Percentiles rank a stretch among this genome's conserved stretches.
Evolutionary conservation across 257 asterid genomes (phyloP).

Genomic region (Thymus mandschuricus): DNA sequence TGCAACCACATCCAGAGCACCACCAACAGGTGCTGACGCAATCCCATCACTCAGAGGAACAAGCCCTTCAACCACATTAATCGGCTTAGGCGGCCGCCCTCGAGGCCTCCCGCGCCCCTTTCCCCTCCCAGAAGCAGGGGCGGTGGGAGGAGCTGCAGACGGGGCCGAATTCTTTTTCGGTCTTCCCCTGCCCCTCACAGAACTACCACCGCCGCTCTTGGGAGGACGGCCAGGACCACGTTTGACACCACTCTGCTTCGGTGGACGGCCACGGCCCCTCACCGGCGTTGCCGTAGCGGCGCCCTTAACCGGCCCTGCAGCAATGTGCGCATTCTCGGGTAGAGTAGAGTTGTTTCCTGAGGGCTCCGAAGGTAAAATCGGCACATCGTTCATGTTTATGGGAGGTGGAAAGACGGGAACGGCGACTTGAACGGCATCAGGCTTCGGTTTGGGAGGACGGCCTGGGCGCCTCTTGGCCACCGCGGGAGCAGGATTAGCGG

Average conservation of each 20-base stretch:
- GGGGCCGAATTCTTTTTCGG: conserved; percentile 34
- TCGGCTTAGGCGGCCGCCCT: conserved; percentile 62
- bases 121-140: conserved; percentile 14
- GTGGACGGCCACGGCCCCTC: conserved; percentile 79
- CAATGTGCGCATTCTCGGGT: conserved; percentile 39
- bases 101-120: conserved; percentile 62
- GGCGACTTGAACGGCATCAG: conserved; percentile 43
- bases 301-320: conserved; percentile 52
- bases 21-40: conserved; percentile 23
- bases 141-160: neutral
- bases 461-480: conserved; percentile 62
- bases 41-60: conserved; percentile 25
- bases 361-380: conserved; percentile 21
- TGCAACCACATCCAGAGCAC: conserved; percentile 28
- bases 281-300: conserved; percentile 29
- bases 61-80: conserved; percentile 39
- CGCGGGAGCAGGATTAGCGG: conserved; percentile 32
- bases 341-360: conserved; percentile 14
- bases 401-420: conserved; percentile 45
- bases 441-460: conserved; percentile 72
- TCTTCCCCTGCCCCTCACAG: conserved; percentile 46
- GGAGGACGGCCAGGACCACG: conserved; percentile 51
- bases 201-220: conserved; percentile 26
- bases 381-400: conserved; percentile 33
- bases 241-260: conserved; percentile 39